A percentile compares a stretch with the other conserved stretches of the same genome.
Conservation (phyloP, 106 monocot genomes). For the Dendrobium catenatum region DNA sequence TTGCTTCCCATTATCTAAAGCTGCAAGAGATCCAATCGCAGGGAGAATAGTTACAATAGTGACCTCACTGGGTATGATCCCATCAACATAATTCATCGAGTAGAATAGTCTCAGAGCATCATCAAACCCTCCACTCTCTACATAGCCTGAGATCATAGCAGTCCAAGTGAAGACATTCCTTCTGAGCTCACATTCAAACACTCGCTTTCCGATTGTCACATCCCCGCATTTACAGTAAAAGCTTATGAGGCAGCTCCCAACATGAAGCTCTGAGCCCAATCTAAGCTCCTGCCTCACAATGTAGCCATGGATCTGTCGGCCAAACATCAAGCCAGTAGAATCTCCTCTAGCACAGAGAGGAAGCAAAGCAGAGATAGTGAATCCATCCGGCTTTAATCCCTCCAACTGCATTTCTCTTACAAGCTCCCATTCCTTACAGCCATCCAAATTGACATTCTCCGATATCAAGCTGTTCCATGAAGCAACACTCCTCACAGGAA, state of each 20-base stretch:
- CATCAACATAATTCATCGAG: constrained; percentile 32
- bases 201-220: constrained; percentile 27
- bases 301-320: constrained; percentile 59
- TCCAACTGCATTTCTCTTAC: constrained; percentile 40
- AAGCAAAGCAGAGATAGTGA: constrained; percentile 55
- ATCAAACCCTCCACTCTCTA: constrained; percentile 37
- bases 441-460: background rate
- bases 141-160: constrained; percentile 60
- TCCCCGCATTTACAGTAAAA: constrained; percentile 43
- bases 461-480: constrained; percentile 62
- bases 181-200: constrained; percentile 41
- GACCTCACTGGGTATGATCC: constrained; percentile 40
- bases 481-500: constrained; percentile 38
- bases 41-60: constrained; percentile 57
- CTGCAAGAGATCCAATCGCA: constrained; percentile 45
- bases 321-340: constrained; percentile 4
- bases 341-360: constrained; percentile 16
- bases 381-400: constrained; percentile 39
- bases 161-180: constrained; percentile 73
- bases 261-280: constrained; percentile 37
- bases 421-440: constrained; percentile 21
- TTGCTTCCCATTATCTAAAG: constrained; percentile 43
- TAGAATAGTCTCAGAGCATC: constrained; percentile 49
- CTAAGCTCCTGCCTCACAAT: constrained; percentile 35
- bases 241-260: constrained; percentile 51